phyloP scores from a whole-genome alignment of 192 early-diverging fungal species.

The Anaeromyces robustus region DNA sequence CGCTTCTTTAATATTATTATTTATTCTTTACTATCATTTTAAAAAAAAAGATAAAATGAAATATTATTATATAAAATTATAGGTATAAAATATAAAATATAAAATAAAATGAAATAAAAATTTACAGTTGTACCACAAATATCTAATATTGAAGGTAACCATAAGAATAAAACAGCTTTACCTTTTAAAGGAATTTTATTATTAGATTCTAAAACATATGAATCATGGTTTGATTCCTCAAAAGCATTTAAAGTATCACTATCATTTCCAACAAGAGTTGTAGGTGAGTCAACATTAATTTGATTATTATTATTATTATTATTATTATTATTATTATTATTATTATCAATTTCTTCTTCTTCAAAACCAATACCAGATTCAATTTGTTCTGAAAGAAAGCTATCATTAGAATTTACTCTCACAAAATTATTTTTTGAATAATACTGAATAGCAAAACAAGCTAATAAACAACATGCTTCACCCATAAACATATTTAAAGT shows the following conservation, averaged over 20 bases:
- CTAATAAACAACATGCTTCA: conserved; percentile 63
- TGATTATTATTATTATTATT: no score
- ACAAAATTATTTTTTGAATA: not conserved
- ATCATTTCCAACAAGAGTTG: not conserved
- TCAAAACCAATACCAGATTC: no score
- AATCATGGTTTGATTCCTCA: not conserved
- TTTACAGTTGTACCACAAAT: not conserved
- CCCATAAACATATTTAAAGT: conserved; percentile 96
- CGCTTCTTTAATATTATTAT: no score
- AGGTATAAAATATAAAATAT: no score
- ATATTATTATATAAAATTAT: no score
- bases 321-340: no score
- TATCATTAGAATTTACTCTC: not conserved
- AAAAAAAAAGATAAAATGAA: no score
- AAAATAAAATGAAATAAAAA: not conserved
- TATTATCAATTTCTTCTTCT: no score
- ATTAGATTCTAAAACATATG: not conserved
- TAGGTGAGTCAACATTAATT: no score
- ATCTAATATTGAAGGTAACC: not conserved
- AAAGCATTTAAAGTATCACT: not conserved
- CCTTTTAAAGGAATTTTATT: not conserved
- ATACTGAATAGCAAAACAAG: conserved; percentile 29
- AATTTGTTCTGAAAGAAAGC: not conserved
- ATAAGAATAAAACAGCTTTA: not conserved
- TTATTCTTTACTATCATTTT: no score